Evolutionary conservation across 768 basidiomycete genomes (phyloP).

Genomic region (Suillus cothurnatus): DNA sequence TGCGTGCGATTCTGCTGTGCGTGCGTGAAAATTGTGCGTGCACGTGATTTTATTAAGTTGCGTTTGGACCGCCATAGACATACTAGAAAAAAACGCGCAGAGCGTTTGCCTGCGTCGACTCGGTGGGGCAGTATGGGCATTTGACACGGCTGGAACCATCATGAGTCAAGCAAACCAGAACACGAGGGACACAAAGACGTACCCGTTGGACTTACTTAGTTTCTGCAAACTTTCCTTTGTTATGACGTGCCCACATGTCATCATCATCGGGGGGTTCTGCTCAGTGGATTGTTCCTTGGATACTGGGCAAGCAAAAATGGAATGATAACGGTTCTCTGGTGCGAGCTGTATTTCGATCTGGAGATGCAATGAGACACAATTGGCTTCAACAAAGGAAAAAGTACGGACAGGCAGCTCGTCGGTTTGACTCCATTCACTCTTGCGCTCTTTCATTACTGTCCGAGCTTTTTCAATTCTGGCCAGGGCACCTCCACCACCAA

Average conservation of each 20-base stretch:
- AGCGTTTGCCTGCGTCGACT: constrained; percentile 60
- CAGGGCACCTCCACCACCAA: constrained; percentile 90
- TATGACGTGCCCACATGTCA: constrained; percentile 94
- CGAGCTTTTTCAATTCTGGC: constrained; percentile 93
- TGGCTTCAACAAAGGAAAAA: constrained; percentile 3
- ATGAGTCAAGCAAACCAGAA: constrained; percentile 4
- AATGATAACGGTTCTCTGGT: constrained; percentile 89
- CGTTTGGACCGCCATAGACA: too few relatives aligned
- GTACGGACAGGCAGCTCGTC: constrained; percentile 81
- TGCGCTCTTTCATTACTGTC: constrained; percentile 89
- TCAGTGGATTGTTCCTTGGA: constrained; percentile 97
- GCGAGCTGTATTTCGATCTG: constrained; percentile 94
- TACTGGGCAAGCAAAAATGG: constrained; percentile 96
- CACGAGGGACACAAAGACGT: constrained; percentile 35
- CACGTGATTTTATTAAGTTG: too few relatives aligned
- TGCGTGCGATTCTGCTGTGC: too few relatives aligned
- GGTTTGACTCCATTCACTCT: constrained; percentile 89
- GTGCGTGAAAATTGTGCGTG: too few relatives aligned
- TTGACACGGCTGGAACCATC: constrained; percentile 72
- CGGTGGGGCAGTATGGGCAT: constrained; percentile 94
- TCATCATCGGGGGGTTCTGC: constrained; percentile 96
- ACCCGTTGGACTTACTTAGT: constrained; percentile 83
- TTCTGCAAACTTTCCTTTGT: constrained; percentile 90
- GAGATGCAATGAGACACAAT: constrained; percentile 10
- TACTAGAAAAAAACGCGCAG: constrained; percentile 67